These are phyloP conservation scores for Malania oleifera DNA, from an alignment of 164 flowering plant genomes.

Conservation along the genomic window DNA sequence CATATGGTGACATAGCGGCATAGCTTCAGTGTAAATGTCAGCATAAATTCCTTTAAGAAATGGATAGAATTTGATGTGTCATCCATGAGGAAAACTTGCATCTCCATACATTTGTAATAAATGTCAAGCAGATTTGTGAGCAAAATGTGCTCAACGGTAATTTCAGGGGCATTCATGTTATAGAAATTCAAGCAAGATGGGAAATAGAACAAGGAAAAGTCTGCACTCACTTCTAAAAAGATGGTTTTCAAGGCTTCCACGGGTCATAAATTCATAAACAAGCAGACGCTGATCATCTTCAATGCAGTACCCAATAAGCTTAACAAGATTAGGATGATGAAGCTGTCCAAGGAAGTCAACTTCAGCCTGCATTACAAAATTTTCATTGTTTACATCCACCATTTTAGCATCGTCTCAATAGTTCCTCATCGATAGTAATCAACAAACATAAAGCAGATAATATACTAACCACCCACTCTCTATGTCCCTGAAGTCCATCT, in stretches of 20 bases:
- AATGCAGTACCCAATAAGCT: conserved; percentile 87
- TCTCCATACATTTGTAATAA: too few relatives aligned
- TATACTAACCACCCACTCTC: conserved; percentile 96
- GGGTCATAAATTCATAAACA: conserved; percentile 89
- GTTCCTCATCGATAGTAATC: conserved; percentile 4
- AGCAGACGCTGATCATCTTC: conserved; percentile 95
- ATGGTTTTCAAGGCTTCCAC: conserved; percentile 98
- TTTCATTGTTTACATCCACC: conserved; percentile 6
- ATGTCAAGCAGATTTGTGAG: too few relatives aligned
- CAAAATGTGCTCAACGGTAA: too few relatives aligned
- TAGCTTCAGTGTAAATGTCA: too few relatives aligned
- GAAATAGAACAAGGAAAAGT: background rate
- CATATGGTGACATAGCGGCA: too few relatives aligned
- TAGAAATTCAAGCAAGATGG: background rate
- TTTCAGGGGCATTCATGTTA: background rate
- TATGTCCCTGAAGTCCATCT: conserved; percentile 94
- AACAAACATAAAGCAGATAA: conserved; percentile 24
- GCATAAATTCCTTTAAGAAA: too few relatives aligned
- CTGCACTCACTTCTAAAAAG: conserved; percentile 80
- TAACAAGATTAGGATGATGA: conserved; percentile 92
- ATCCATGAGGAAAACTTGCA: too few relatives aligned
- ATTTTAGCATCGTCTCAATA: conserved; percentile 5
- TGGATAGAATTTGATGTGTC: too few relatives aligned
- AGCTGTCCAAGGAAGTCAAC: conserved; percentile 94
- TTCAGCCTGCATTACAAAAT: conserved; percentile 70